Evolutionary conservation across 768 basidiomycete genomes (phyloP), one percentile per base, ranked within the genome.

Genomic region (Chalciporus chontae): DNA sequence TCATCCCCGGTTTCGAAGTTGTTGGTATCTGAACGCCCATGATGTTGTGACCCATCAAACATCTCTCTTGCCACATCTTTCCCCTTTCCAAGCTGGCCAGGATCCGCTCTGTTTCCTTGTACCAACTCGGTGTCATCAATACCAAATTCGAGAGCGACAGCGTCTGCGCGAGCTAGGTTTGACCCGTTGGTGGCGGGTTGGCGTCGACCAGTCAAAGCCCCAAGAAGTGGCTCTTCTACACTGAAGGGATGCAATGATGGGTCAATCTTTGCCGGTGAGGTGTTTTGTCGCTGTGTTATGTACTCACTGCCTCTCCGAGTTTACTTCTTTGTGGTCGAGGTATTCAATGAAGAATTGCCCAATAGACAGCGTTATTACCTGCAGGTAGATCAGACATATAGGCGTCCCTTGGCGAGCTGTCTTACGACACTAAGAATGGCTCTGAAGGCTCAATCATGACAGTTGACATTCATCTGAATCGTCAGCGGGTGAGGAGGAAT

Each of bases 161-260:
- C 80, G 51, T 86, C 84, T 3, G 84, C 84, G 31, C 84, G 81
- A 6, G 82, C 83, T 53, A 84, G 58, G 59, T 84, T 85, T 32
- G 83, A 84, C 38, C 81, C 63, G 38, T 64, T 39, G 40, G 53
- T 52, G 3, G 61, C 8, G 32, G 15, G 44, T n/a, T 34, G 48
- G 42, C 41, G 53, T 8, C 50, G 36, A 15, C 40, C 36, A 15
- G 40, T 48, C 32, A 58, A 41, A 3, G 42, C 23, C 7, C 49
- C 50, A 10, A 69, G 52, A 15, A 66, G 66, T 5, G 63, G 58
- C 13, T 64, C 63, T 23, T 61, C 56, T 6, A 31, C 52, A 27
- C 66, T 67, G 50, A 18, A 15, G 26, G 8, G 26, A 13, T 45
- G 8, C 2, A 4, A 7, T n/a, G 9, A 15, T n/a, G 26, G 11